phyloP scores from a whole-genome alignment of 1,284 basidiomycete species.

The Apiotrichum gamsii region DNA sequence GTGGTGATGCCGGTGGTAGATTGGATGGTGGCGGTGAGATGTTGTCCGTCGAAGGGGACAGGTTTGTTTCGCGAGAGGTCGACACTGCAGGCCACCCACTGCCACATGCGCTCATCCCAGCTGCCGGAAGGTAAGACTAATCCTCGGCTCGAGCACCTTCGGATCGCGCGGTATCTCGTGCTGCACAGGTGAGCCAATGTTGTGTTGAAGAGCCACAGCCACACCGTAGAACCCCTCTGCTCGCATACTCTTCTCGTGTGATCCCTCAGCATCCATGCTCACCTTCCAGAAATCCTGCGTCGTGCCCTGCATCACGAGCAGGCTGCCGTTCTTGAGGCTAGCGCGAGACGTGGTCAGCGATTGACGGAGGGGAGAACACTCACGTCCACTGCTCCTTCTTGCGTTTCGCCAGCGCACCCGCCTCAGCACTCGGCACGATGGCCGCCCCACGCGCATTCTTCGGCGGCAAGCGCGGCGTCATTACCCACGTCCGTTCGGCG shows the following conservation, averaged over 20 bases:
- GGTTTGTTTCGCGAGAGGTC: too few relatives aligned
- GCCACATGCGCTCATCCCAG: conserved; percentile 11
- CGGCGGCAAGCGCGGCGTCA: conserved; percentile 45
- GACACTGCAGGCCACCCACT: too few relatives aligned
- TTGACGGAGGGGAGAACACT: conserved; percentile 1
- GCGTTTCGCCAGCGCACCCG: conserved; percentile 19
- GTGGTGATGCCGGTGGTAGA: too few relatives aligned
- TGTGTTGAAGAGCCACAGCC: too few relatives aligned
- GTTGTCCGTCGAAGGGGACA: too few relatives aligned
- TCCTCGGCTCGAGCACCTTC: conserved; percentile 42
- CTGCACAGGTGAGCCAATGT: conserved; percentile 17
- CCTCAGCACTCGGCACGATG: not conserved
- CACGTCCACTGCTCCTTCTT: conserved; percentile 35
- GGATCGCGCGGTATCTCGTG: conserved; percentile 52
- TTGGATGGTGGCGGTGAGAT: too few relatives aligned
- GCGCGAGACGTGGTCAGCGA: not conserved
- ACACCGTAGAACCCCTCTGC: too few relatives aligned
- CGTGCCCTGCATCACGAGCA: conserved; percentile 53
- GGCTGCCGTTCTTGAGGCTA: conserved; percentile 49
- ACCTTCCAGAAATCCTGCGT: conserved; percentile 54
- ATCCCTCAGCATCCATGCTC: not conserved
- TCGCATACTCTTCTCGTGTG: too few relatives aligned
- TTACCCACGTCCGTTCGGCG: conserved; percentile 51
- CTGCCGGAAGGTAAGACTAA: conserved; percentile 51
- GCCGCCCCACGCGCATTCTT: not conserved